A percentile compares a stretch with the other conserved stretches of the same genome.
Evolutionary conservation across 352 stramenopile species (phyloP).

Genomic region (Phytophthora citricola): DNA sequence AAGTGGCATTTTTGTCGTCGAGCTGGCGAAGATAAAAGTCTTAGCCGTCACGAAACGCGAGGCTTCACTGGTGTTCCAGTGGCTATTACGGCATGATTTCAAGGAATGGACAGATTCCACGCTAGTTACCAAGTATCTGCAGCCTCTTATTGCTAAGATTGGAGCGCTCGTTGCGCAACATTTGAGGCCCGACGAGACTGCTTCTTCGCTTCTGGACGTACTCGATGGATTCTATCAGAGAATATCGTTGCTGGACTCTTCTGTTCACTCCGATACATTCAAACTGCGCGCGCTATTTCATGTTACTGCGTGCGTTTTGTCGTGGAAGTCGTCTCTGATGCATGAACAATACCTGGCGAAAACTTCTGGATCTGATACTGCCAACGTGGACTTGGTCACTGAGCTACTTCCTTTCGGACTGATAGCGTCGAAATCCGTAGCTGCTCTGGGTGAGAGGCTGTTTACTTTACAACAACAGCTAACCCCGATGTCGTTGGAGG

Average conservation of each 20-base stretch:
- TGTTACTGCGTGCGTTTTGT: conserved; percentile 27
- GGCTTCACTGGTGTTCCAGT: conserved; percentile 37
- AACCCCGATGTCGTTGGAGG: not conserved
- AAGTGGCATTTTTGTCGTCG: conserved; percentile 35
- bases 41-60: conserved; percentile 32
- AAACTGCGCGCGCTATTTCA: conserved; percentile 38
- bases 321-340: conserved; percentile 26
- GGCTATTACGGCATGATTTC: conserved; percentile 44
- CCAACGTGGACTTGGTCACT: not conserved
- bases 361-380: not conserved
- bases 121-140: conserved; percentile 19
- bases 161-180: conserved; percentile 29
- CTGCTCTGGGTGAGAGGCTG: conserved; percentile 32
- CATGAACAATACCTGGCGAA: conserved; percentile 35
- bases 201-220: conserved; percentile 42
- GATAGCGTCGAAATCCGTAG: conserved; percentile 27
- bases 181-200: conserved; percentile 28
- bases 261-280: conserved; percentile 6
- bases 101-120: conserved; percentile 34
- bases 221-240: conserved; percentile 37
- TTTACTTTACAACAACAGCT: conserved; percentile 24
- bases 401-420: conserved; percentile 38
- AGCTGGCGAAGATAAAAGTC: conserved; percentile 26
- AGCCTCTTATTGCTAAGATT: conserved; percentile 28
- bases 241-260: conserved; percentile 21